These are phyloP conservation scores for Flaveria brownii DNA, from an alignment of 129 eudicot genomes.

Conservation along the genomic window DNA sequence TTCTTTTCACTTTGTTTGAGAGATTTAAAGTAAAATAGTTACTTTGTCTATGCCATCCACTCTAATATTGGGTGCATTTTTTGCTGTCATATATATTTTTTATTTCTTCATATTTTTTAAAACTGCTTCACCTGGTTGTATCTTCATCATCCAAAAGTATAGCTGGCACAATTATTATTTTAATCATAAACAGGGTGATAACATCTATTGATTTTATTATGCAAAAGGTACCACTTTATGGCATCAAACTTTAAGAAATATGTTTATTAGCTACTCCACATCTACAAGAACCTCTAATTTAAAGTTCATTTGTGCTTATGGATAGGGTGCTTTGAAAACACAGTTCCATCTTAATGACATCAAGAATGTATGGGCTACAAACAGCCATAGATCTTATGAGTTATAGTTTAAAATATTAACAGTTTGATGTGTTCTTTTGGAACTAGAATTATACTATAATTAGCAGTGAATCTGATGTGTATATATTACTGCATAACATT, in stretches of 20 bases:
- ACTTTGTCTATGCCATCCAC: background rate
- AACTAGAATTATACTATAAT: too few species aligned
- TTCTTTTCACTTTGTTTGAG: slow-evolving; percentile 6
- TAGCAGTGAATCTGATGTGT: too few species aligned
- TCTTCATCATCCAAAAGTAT: slow-evolving; percentile 28
- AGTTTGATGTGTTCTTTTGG: too few species aligned
- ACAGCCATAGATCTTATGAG: too few species aligned
- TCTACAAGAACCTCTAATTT: too few species aligned
- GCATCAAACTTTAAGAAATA: slow-evolving; percentile 1
- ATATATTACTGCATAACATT: too few species aligned
- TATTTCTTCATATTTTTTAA: background rate
- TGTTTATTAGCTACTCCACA: slow-evolving; percentile 18
- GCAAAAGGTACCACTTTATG: slow-evolving; percentile 1
- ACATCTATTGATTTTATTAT: background rate
- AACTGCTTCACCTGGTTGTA: slow-evolving; percentile 1
- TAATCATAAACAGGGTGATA: background rate
- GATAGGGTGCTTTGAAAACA: too few species aligned
- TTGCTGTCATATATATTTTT: background rate
- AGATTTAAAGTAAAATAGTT: background rate
- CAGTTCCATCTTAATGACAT: too few species aligned
- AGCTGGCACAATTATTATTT: slow-evolving; percentile 3
- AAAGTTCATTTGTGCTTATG: too few species aligned
- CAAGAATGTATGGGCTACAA: too few species aligned
- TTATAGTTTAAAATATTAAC: too few species aligned
- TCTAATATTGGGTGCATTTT: slow-evolving; percentile 4